Conservation (phyloP, 2,329 filamentous ascomycete species). For the Hawksworthiomyces lignivorus region DNA sequence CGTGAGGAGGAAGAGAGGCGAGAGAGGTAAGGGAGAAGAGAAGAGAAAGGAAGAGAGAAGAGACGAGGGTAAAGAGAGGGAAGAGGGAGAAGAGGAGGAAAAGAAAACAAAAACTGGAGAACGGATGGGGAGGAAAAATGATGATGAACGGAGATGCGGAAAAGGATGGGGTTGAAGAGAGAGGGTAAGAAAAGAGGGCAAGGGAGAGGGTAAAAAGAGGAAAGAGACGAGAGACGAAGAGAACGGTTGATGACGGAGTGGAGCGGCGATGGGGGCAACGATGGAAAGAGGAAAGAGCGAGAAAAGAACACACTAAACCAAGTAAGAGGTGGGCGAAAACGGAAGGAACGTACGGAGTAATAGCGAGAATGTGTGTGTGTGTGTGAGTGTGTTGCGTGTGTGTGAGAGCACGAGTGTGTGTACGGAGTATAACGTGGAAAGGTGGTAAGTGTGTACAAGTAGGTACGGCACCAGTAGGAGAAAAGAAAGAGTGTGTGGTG, state of each 20-base stretch:
- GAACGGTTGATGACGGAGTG: constrained; percentile 18
- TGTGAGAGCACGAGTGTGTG: no score
- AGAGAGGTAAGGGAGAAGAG: neutral
- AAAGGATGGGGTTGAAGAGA: constrained; percentile 5
- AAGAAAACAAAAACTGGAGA: constrained; percentile 3
- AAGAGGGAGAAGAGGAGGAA: constrained; percentile 1
- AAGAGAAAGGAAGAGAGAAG: neutral
- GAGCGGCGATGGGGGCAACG: constrained; percentile 3
- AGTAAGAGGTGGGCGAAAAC: constrained; percentile 7
- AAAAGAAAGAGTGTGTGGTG: no score
- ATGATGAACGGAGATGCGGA: constrained; percentile 6
- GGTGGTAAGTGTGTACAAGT: no score
- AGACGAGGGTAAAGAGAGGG: neutral
- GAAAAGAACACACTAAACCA: constrained; percentile 5
- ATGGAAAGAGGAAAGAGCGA: neutral
- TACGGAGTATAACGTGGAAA: no score
- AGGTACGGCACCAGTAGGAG: no score
- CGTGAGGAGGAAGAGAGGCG: neutral
- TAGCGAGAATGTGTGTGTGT: no score
- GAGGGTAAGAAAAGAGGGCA: no score
- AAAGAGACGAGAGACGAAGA: no score
- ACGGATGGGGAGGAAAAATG: no score
- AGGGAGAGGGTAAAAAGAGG: neutral
- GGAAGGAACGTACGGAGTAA: no score
- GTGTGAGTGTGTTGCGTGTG: no score